Evolutionary conservation across 768 basidiomycete species (phyloP).

Genomic region (Boletus reticuloceps): DNA sequence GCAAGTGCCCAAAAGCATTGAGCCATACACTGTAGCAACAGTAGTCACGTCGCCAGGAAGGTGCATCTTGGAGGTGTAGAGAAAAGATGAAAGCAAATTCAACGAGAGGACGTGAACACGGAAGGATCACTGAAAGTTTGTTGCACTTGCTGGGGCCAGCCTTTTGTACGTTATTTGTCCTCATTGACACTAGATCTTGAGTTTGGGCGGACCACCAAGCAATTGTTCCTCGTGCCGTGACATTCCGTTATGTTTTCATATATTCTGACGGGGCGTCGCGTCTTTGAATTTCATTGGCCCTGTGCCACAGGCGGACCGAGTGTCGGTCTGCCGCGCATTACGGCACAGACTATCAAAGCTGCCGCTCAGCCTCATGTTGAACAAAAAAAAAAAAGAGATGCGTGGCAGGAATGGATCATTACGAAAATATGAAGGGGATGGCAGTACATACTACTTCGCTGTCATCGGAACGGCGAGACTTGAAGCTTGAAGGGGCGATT

Average conservation of each 20-base stretch:
- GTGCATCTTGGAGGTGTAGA: conserved; percentile 5
- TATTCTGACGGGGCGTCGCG: not conserved
- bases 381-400: no score
- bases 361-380: not conserved
- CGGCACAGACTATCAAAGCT: not conserved
- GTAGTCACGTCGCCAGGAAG: conserved; percentile 31
- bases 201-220: conserved; percentile 10
- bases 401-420: not conserved
- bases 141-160: not conserved
- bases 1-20: conserved; percentile 32
- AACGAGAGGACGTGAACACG: conserved; percentile 32
- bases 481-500: not conserved
- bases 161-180: conserved; percentile 35
- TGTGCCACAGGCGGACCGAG: not conserved
- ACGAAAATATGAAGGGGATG: not conserved
- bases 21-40: conserved; percentile 30
- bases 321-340: not conserved
- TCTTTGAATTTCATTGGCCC: not conserved
- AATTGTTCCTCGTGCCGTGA: conserved; percentile 13
- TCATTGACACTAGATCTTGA: conserved; percentile 28
- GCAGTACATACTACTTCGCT: not conserved
- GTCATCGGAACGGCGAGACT: not conserved
- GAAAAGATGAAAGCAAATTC: not conserved
- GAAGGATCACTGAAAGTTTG: conserved; percentile 21
- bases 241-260: conserved; percentile 18